These are phyloP conservation scores for Chalciporus sphaerocephalus DNA, from an alignment of 768 basidiomycete genomes.

Conservation along the genomic window DNA sequence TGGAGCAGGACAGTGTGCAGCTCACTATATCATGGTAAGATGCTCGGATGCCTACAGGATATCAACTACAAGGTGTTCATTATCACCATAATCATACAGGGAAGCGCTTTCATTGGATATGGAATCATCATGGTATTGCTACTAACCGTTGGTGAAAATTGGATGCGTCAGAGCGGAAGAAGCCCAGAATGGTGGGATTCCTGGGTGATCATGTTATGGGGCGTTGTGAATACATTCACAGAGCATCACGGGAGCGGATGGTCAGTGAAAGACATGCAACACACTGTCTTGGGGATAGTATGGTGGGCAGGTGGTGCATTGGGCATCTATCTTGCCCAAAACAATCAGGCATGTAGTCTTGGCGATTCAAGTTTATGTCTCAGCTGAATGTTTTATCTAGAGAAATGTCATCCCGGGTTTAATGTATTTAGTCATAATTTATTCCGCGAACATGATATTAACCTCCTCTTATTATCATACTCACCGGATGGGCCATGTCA, in stretches of 20 bases:
- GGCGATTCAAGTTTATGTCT: not conserved
- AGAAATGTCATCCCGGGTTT: slow-evolving; percentile 77
- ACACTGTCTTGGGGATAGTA: slow-evolving; percentile 58
- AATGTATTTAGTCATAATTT: slow-evolving; percentile 49
- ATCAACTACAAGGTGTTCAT: slow-evolving; percentile 13
- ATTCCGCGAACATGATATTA: not conserved
- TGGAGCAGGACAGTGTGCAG: slow-evolving; percentile 78
- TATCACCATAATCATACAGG: slow-evolving; percentile 32
- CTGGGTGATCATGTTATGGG: slow-evolving; percentile 54
- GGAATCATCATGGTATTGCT: slow-evolving; percentile 77
- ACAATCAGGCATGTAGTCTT: slow-evolving; percentile 55
- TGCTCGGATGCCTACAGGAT: not conserved
- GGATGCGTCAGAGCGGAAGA: slow-evolving; percentile 64
- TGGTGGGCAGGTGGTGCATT: slow-evolving; percentile 92
- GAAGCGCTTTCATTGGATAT: slow-evolving; percentile 87
- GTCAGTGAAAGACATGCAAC: slow-evolving; percentile 94
- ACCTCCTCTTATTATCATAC: slow-evolving; percentile 54
- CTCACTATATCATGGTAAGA: slow-evolving; percentile 75
- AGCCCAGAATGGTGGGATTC: slow-evolving; percentile 89
- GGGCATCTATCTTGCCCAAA: slow-evolving; percentile 76
- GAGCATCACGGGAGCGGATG: slow-evolving; percentile 79
- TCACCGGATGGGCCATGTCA: slow-evolving; percentile 95
- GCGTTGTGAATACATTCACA: slow-evolving; percentile 83
- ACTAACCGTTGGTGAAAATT: slow-evolving; percentile 70
- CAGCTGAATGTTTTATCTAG: slow-evolving; percentile 28